These are phyloP conservation scores for Urostyla sp. DNA, from an alignment of 73 alveolate species.

Conservation along the genomic window DNA sequence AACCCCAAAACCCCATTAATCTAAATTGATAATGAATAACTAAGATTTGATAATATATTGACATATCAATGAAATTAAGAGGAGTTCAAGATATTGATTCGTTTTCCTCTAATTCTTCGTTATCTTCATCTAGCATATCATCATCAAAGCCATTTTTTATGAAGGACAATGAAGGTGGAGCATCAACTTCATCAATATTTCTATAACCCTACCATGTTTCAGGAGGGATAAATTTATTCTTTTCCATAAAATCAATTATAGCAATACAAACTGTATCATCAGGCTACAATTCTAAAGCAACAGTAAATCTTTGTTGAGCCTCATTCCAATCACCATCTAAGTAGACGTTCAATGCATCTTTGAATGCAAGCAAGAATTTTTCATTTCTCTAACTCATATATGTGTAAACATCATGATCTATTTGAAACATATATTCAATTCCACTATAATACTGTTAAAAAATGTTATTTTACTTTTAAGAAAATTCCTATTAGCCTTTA, in stretches of 20 bases:
- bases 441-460: background rate
- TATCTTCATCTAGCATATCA: conserved; percentile 31
- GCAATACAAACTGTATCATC: conserved; percentile 43
- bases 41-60: background rate
- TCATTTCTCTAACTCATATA: background rate
- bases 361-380: background rate
- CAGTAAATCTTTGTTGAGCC: background rate
- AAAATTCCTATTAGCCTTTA: conserved; percentile 12
- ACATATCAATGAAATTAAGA: background rate
- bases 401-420: conserved; percentile 49
- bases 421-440: conserved; percentile 49
- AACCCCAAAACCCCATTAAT: conserved; percentile 1
- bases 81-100: conserved; percentile 21
- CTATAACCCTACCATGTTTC: conserved; percentile 51
- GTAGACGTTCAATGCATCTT: conserved; percentile 40
- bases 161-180: conserved; percentile 31
- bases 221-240: conserved; percentile 21
- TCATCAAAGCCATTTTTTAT: conserved; percentile 49
- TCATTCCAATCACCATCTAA: conserved; percentile 23
- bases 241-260: conserved; percentile 31
- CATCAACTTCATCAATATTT: conserved; percentile 41
- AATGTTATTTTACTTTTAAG: background rate
- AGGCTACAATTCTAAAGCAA: background rate
- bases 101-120: conserved; percentile 46
- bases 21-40: too few species aligned